Base-by-base conservation (phyloP, 2,329 filamentous ascomycete genomes). In the Cryoendolithus antarcticus region DNA sequence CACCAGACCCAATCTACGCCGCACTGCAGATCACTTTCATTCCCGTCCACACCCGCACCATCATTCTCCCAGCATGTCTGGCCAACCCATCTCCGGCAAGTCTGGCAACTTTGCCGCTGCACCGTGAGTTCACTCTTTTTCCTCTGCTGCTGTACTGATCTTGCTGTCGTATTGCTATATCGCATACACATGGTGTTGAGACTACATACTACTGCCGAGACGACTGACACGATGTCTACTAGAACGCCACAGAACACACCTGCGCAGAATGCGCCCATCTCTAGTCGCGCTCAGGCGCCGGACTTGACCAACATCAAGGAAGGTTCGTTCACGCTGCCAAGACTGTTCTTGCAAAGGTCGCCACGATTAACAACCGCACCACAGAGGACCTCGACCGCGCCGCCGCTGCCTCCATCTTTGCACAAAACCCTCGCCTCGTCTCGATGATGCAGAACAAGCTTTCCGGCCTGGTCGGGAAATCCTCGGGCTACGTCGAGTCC, bases 171-270 rank as follows among this genome's bases (percentile, higher is more conserved):
- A 19, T 19, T 19, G 15, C 15, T 19, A 19, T 19, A 19, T 19
- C 15, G 15, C 15, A 19, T 19, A 19, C 15, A 19, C 15, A 19
- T 19, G 15, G 15, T 19, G 15, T 19, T 19, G 15, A 19, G 15
- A 19, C 15, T 19, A 19, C 15, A 19, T 19, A 19, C 15, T 19
- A 19, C 15, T 19, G 15, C 15, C 15, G 15, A 19, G 15, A 19
- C 39, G 11, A 44, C 62, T 52, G 49, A 62, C 44, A 52, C 11
- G 32, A 51, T 52, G 46, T 44, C 54, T 38, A 50, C 60, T 64
- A 96, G 91, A 58, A 98, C 91, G 59, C 91, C 91, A 59, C 91
- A 98, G 70, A 98, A 98, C 72, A 98, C 91, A 41, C 91, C 91
- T 52, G 82, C 86, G 51, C 86, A 79, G 67, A 88, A 89, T 70